These are phyloP conservation scores for Ganoderma lucidum DNA, from an alignment of 1,284 basidiomycete species.

Conservation along the genomic window DNA sequence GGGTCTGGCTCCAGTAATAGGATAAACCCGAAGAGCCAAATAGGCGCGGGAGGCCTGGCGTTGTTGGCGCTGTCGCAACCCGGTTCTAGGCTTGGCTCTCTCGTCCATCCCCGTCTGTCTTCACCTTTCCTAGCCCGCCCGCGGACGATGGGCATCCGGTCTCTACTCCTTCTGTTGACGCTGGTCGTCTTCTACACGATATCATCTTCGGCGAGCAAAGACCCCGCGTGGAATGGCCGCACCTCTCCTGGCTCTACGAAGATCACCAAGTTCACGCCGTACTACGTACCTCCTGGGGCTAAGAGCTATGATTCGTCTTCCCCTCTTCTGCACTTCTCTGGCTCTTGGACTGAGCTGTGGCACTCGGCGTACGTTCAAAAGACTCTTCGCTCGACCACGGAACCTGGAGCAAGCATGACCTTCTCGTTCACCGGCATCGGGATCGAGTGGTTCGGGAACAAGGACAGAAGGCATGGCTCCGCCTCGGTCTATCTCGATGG, in stretches of 20 bases:
- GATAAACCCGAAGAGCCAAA: too few species aligned
- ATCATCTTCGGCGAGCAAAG: constrained; percentile 31
- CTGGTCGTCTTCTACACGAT: constrained; percentile 36
- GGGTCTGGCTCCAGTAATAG: too few species aligned
- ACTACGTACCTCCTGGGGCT: constrained; percentile 76
- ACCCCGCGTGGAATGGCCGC: constrained; percentile 74
- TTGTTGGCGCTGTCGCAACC: not conserved
- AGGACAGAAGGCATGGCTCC: constrained; percentile 59
- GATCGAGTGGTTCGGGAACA: constrained; percentile 79
- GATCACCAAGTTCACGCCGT: constrained; percentile 62
- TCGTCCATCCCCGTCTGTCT: not conserved
- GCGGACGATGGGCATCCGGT: constrained; percentile 34
- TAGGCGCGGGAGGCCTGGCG: not conserved
- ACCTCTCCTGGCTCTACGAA: constrained; percentile 58
- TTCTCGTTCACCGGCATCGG: constrained; percentile 75
- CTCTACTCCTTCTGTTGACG: constrained; percentile 34
- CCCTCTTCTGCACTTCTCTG: constrained; percentile 65
- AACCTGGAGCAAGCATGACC: constrained; percentile 57
- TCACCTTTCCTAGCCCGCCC: constrained; percentile 9
- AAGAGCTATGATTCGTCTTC: constrained; percentile 74
- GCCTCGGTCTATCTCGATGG: constrained; percentile 69
- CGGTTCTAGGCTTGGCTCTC: not conserved
- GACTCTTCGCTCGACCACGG: constrained; percentile 58
- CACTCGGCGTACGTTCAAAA: constrained; percentile 58
- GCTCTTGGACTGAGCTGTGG: constrained; percentile 62